phyloP scores from a whole-genome alignment of 2,329 filamentous ascomycete genomes.

The Ophiostoma ips region DNA sequence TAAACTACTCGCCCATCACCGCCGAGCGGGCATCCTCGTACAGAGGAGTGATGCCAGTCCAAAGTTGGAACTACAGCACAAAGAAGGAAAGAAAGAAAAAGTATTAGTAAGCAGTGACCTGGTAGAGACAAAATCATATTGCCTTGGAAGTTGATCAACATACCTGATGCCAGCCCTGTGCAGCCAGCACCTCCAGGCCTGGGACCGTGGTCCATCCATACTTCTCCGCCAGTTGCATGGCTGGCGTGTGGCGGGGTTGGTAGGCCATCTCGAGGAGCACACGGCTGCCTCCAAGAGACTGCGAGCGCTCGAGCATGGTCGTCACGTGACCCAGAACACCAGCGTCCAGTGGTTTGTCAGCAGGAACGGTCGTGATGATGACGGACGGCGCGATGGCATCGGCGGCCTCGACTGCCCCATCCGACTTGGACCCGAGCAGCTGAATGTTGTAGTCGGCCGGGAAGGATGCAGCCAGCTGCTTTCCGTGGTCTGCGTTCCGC shows the following conservation, averaged over 20 bases:
- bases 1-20: slow-evolving; percentile 35
- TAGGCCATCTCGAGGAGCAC: slow-evolving; percentile 93
- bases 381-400: slow-evolving; percentile 45
- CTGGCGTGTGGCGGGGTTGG: slow-evolving; percentile 66
- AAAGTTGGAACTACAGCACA: slow-evolving; percentile 52
- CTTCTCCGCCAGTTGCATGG: slow-evolving; percentile 72
- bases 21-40: slow-evolving; percentile 54
- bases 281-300: slow-evolving; percentile 24
- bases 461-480: slow-evolving; percentile 56
- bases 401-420: slow-evolving; percentile 26
- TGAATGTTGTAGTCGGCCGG: slow-evolving; percentile 57
- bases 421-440: slow-evolving; percentile 37
- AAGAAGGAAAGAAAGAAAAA: not conserved
- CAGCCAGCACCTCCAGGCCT: slow-evolving; percentile 76
- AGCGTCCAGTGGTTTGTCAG: slow-evolving; percentile 67
- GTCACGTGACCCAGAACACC: slow-evolving; percentile 52
- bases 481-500: slow-evolving; percentile 55
- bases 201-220: slow-evolving; percentile 72
- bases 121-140: too few species aligned
- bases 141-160: too few species aligned
- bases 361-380: slow-evolving; percentile 82
- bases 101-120: not conserved
- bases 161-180: slow-evolving; percentile 82
- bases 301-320: slow-evolving; percentile 31
- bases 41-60: slow-evolving; percentile 67